These are phyloP conservation scores for Rhodotorula kratochvilovae DNA, from an alignment of 768 basidiomycete species.

Conservation along the genomic window DNA sequence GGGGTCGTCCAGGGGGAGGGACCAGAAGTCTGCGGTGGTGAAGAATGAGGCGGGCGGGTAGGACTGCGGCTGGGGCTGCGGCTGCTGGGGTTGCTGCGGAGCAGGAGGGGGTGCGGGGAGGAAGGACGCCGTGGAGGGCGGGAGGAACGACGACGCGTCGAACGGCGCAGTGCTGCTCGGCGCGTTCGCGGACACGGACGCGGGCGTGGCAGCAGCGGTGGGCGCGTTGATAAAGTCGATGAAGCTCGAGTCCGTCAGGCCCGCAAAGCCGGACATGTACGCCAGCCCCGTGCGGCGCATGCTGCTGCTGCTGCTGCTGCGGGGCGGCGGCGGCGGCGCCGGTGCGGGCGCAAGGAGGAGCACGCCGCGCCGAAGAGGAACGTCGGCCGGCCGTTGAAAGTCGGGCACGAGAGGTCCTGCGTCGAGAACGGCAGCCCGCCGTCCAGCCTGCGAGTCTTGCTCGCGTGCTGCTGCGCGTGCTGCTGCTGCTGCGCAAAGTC, in stretches of 20 bases:
- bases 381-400: conserved; percentile 28
- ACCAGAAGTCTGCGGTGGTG: background rate
- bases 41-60: background rate
- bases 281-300: no score
- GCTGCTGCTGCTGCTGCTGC: background rate
- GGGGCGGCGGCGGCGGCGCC: background rate
- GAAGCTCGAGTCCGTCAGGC: background rate
- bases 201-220: no score
- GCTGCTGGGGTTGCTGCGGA: background rate
- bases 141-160: background rate
- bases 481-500: background rate
- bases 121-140: no score
- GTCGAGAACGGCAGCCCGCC: conserved; percentile 24
- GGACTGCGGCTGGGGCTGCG: background rate
- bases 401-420: conserved; percentile 16
- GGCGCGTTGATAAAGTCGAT: background rate
- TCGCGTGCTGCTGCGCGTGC: background rate
- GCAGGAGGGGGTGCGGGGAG: no score
- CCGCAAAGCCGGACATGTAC: background rate
- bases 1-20: conserved; percentile 3
- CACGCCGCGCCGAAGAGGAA: background rate
- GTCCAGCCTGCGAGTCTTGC: conserved; percentile 4
- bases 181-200: no score
- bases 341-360: background rate
- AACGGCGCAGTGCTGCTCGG: background rate